Percentiles rank a stretch among this genome's conserved stretches.
Evolutionary conservation across 2,329 filamentous ascomycete species (phyloP).

Genomic region (Pleoardoris graminearum): DNA sequence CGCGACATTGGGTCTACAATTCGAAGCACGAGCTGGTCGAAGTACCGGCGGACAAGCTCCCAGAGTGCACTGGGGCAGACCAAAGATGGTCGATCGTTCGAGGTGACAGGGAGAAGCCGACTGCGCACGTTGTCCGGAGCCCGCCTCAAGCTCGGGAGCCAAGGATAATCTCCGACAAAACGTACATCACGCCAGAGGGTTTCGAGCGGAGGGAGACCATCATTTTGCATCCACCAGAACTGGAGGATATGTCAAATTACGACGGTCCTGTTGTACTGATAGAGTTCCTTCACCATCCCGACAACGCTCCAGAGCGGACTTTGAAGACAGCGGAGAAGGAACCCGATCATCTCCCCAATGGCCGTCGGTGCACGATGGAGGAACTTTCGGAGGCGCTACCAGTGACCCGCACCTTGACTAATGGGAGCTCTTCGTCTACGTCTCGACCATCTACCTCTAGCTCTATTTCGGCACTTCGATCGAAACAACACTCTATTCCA

Average conservation of each 20-base stretch:
- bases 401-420: neutral
- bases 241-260: constrained; percentile 41
- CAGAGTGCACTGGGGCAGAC: constrained; percentile 34
- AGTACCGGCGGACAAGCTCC: constrained; percentile 50
- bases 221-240: constrained; percentile 51
- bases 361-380: neutral
- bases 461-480: neutral
- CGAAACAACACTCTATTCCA: neutral
- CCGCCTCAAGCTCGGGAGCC: constrained; percentile 23
- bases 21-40: constrained; percentile 46
- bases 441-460: neutral
- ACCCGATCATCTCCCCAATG: neutral
- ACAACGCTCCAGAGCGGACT: neutral
- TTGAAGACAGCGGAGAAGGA: neutral
- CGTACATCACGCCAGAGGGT: constrained; percentile 47
- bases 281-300: constrained; percentile 30
- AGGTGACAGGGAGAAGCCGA: constrained; percentile 21
- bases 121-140: constrained; percentile 3
- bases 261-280: constrained; percentile 32
- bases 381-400: constrained; percentile 4
- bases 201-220: constrained; percentile 49
- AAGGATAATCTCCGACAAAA: constrained; percentile 46
- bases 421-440: neutral
- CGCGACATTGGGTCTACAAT: constrained; percentile 55
- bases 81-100: constrained; percentile 34